phyloP scores from a whole-genome alignment of 2,329 filamentous ascomycete genomes.

The Aspergillus jensenii region DNA sequence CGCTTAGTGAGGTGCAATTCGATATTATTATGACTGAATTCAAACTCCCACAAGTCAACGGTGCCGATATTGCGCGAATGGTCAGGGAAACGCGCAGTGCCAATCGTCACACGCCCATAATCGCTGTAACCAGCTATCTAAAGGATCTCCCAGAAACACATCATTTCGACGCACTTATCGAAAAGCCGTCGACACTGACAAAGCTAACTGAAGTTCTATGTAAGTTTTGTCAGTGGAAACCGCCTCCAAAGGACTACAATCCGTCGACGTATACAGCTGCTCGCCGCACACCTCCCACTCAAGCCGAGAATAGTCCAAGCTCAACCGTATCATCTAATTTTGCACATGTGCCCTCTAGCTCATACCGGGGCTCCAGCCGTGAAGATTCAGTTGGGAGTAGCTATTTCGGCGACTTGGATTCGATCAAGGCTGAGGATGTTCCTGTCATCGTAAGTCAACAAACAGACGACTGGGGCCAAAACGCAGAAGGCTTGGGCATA shows the following conservation, averaged over 20 bases:
- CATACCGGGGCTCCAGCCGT: slow-evolving; percentile 75
- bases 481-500: slow-evolving; percentile 74
- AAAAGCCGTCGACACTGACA: slow-evolving; percentile 91
- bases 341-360: slow-evolving; percentile 68
- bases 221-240: slow-evolving; percentile 89
- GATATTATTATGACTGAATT: slow-evolving; percentile 99
- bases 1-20: slow-evolving; percentile 96
- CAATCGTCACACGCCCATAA: slow-evolving; percentile 91
- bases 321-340: slow-evolving; percentile 76
- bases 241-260: slow-evolving; percentile 62
- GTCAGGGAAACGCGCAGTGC: slow-evolving; percentile 94
- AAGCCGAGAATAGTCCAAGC: slow-evolving; percentile 77
- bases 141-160: slow-evolving; percentile 94
- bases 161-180: slow-evolving; percentile 91
- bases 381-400: slow-evolving; percentile 83
- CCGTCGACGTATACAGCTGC: slow-evolving; percentile 61
- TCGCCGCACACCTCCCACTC: slow-evolving; percentile 60
- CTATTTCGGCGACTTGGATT: slow-evolving; percentile 83
- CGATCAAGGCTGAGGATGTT: slow-evolving; percentile 73
- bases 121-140: slow-evolving; percentile 95
- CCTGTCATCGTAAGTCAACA: slow-evolving; percentile 74
- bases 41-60: slow-evolving; percentile 90
- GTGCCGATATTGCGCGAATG: slow-evolving; percentile 94
- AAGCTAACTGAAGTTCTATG: slow-evolving; percentile 88
- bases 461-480: slow-evolving; percentile 69